Evolutionary conservation across 495 filamentous ascomycete species (phyloP).

Genomic region (Astrocystis sublimbata): DNA sequence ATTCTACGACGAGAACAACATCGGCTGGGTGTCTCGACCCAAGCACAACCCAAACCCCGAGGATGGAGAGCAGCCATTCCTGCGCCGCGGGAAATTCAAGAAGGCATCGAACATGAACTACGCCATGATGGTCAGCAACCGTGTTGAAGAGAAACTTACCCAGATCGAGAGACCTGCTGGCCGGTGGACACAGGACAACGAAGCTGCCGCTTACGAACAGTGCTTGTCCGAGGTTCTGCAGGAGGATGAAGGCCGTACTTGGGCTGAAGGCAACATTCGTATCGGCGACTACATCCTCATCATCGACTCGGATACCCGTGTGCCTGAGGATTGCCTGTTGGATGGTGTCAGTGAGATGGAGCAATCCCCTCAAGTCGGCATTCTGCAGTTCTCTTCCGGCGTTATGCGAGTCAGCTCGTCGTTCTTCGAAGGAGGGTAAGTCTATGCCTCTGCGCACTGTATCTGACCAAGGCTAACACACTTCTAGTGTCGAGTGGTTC

Average conservation of each 20-base stretch:
- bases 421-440: slow-evolving; percentile 61
- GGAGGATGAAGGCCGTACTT: slow-evolving; percentile 61
- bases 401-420: slow-evolving; percentile 68
- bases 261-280: slow-evolving; percentile 70
- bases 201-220: slow-evolving; percentile 51
- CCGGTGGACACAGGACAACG: slow-evolving; percentile 53
- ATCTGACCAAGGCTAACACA: slow-evolving; percentile 2
- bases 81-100: slow-evolving; percentile 69
- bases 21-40: slow-evolving; percentile 62
- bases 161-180: slow-evolving; percentile 40
- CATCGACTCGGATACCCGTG: slow-evolving; percentile 69
- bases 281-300: slow-evolving; percentile 69
- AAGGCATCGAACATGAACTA: slow-evolving; percentile 78
- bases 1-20: slow-evolving; percentile 65
- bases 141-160: slow-evolving; percentile 60
- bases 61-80: slow-evolving; percentile 44
- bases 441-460: not conserved
- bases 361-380: slow-evolving; percentile 66
- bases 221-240: slow-evolving; percentile 55
- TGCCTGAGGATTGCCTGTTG: slow-evolving; percentile 65
- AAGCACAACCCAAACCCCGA: slow-evolving; percentile 55
- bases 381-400: slow-evolving; percentile 67
- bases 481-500: slow-evolving; percentile 63
- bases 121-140: slow-evolving; percentile 57
- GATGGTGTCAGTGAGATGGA: slow-evolving; percentile 74